A percentile compares a stretch with the other conserved stretches of the same genome.
phyloP scores from a whole-genome alignment of 768 basidiomycete species.

The Suillus weaverae region DNA sequence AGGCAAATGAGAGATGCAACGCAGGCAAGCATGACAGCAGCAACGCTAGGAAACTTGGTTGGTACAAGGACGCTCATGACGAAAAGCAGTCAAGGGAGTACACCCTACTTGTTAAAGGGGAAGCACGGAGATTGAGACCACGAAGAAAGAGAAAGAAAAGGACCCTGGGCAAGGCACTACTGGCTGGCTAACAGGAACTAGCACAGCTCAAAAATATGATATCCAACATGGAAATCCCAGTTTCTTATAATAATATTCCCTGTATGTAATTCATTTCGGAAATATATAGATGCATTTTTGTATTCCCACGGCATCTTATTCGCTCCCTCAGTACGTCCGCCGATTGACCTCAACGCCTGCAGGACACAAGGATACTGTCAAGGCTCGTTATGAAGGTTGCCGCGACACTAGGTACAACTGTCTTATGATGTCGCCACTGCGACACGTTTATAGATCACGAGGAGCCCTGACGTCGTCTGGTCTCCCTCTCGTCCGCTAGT shows the following conservation, averaged over 20 bases:
- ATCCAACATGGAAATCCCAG: conserved; percentile 1
- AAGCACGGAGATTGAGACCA: conserved; percentile 26
- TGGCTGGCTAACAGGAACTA: conserved; percentile 15
- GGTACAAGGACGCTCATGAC: conserved; percentile 34
- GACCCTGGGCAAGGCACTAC: conserved; percentile 10
- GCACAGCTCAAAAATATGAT: conserved; percentile 18
- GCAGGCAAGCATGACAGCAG: conserved; percentile 33
- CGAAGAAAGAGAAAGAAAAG: conserved; percentile 6
- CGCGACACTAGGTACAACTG: neutral
- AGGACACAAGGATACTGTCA: neutral
- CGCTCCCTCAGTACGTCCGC: neutral
- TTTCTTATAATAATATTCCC: conserved; percentile 2
- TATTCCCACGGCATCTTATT: conserved; percentile 3
- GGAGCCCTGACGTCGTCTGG: neutral
- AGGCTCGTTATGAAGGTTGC: neutral
- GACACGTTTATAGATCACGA: conserved; percentile 2
- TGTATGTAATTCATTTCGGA: conserved; percentile 1
- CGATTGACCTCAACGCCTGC: neutral
- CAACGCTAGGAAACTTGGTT: conserved; percentile 29
- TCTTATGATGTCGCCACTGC: neutral
- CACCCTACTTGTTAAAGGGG: conserved; percentile 18
- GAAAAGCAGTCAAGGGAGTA: neutral
- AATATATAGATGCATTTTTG: neutral
- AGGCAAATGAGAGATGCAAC: conserved; percentile 27
- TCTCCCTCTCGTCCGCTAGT: neutral